Conservation (phyloP, 1,284 basidiomycete species). For the Polyporus tsugae region DNA sequence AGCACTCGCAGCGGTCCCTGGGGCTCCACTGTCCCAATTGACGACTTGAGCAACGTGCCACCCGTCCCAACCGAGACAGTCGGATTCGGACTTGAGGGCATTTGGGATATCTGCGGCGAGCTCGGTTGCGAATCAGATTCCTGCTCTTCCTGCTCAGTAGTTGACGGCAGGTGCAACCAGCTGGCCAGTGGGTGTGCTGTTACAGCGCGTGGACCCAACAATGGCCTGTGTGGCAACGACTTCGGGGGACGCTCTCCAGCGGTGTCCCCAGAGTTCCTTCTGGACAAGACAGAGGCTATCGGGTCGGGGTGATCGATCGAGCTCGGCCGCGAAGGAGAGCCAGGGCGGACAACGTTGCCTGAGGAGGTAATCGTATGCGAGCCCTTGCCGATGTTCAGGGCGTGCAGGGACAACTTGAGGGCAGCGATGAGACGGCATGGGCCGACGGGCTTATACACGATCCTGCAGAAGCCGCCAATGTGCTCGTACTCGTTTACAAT, state of each 20-base stretch:
- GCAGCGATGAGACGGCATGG: conserved; percentile 78
- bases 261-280: conserved; percentile 63
- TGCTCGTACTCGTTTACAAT: conserved; percentile 76
- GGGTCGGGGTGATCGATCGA: conserved; percentile 33
- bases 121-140: conserved; percentile 32
- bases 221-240: conserved; percentile 45
- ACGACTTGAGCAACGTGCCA: conserved; percentile 69
- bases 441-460: conserved; percentile 91
- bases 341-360: conserved; percentile 15
- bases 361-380: conserved; percentile 20
- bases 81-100: conserved; percentile 52
- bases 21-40: conserved; percentile 56
- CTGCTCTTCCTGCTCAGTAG: conserved; percentile 45
- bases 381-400: conserved; percentile 57
- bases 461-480: conserved; percentile 87
- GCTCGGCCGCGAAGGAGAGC: conserved; percentile 20
- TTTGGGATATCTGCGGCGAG: conserved; percentile 36
- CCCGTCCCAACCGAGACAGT: conserved; percentile 64
- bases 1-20: conserved; percentile 65
- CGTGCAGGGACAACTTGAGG: conserved; percentile 77
- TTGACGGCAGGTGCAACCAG: conserved; percentile 47
- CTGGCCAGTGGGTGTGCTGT: conserved; percentile 55
- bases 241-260: conserved; percentile 14
- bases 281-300: conserved; percentile 34
- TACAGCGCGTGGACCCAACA: conserved; percentile 55